These are phyloP conservation scores for Mucuna pruriens DNA, from an alignment of 306 rosid species.

Conservation along the genomic window DNA sequence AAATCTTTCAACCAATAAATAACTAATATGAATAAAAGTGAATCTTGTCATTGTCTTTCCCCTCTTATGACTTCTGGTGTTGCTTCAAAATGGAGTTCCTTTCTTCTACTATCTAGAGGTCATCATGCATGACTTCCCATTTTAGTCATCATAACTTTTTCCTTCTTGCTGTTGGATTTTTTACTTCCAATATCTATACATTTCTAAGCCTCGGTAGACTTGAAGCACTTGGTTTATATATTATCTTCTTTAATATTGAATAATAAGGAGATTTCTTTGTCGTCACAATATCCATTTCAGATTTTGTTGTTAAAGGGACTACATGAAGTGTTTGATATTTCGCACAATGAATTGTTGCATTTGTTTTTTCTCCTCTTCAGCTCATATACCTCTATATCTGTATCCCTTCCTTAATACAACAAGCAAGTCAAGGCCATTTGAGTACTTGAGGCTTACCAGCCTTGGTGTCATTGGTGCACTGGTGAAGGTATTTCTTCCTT, in stretches of 20 bases:
- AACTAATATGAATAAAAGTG: neutral
- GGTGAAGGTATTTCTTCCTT: constrained; percentile 78
- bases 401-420: constrained; percentile 95
- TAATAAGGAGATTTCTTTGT: neutral
- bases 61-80: neutral
- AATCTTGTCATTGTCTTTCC: constrained; percentile 24
- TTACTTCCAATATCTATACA: constrained; percentile 3
- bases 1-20: constrained; percentile 14
- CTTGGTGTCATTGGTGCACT: constrained; percentile 98
- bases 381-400: constrained; percentile 92
- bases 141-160: neutral
- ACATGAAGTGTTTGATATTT: constrained; percentile 18
- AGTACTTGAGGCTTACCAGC: constrained; percentile 96
- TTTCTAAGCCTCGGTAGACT: neutral
- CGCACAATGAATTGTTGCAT: neutral
- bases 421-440: constrained; percentile 94
- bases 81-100: constrained; percentile 13
- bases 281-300: neutral
- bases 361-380: constrained; percentile 56
- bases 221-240: neutral
- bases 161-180: constrained; percentile 11
- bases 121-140: constrained; percentile 3
- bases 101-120: constrained; percentile 5
- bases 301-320: constrained; percentile 28
- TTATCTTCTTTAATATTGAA: neutral